These are phyloP conservation scores for Fusarium nanum DNA, from an alignment of 2,329 filamentous ascomycete genomes.

Conservation along the genomic window DNA sequence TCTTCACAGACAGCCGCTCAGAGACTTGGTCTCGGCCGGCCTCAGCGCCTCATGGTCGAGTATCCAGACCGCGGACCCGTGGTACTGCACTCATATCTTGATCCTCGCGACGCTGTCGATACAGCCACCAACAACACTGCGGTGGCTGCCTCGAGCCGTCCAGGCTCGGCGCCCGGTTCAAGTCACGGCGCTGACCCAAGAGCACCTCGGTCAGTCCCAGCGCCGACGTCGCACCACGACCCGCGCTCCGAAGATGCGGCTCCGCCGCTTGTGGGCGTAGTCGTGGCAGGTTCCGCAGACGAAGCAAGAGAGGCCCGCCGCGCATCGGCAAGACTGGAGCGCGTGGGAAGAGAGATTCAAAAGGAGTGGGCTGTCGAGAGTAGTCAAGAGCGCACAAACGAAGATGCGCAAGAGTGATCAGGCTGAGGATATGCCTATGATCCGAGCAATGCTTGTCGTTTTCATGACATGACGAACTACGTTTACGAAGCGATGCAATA, in stretches of 20 bases:
- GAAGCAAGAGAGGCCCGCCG: slow-evolving; percentile 63
- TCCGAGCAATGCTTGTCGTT: slow-evolving; percentile 10
- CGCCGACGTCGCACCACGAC: slow-evolving; percentile 31
- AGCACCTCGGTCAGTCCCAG: slow-evolving; percentile 27
- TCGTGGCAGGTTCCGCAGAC: slow-evolving; percentile 62
- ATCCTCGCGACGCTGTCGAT: slow-evolving; percentile 49
- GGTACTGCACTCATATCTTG: slow-evolving; percentile 60
- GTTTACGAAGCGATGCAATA: slow-evolving; percentile 44
- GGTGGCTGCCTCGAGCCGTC: slow-evolving; percentile 16
- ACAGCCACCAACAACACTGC: slow-evolving; percentile 27
- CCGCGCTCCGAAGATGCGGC: slow-evolving; percentile 52
- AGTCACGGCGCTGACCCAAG: slow-evolving; percentile 30
- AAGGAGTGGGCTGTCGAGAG: slow-evolving; percentile 59
- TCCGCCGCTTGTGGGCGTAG: slow-evolving; percentile 66
- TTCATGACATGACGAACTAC: slow-evolving; percentile 33
- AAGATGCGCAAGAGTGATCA: slow-evolving; percentile 45
- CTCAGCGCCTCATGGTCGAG: slow-evolving; percentile 70
- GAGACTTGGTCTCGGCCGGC: slow-evolving; percentile 64
- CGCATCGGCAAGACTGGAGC: slow-evolving; percentile 65
- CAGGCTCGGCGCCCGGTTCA: slow-evolving; percentile 34
- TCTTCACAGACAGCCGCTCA: slow-evolving; percentile 64
- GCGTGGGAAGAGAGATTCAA: slow-evolving; percentile 66
- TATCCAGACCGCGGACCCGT: slow-evolving; percentile 59
- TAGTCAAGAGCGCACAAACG: slow-evolving; percentile 40
- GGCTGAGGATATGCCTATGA: background rate